Conservation (phyloP, 352 stramenopile genomes). For the Discostella stelligera region DNA sequence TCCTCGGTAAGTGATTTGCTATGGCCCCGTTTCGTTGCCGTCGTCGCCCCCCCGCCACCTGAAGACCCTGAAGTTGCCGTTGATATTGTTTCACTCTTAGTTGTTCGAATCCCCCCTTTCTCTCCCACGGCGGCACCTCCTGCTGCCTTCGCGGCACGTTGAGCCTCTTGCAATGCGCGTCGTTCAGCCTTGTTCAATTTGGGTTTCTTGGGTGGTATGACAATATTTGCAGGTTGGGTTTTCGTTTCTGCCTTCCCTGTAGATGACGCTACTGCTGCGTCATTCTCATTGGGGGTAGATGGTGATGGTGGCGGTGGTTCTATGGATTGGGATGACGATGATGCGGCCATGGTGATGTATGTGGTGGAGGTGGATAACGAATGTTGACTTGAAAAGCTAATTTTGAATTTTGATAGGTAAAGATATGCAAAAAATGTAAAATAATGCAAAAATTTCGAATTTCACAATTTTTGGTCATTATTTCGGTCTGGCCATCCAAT, state of each 20-base stretch:
- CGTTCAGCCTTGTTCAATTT: slow-evolving; percentile 92
- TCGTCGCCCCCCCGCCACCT: slow-evolving; percentile 1
- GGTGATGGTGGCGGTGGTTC: slow-evolving; percentile 25
- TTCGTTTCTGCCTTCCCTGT: slow-evolving; percentile 67
- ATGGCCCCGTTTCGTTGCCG: slow-evolving; percentile 17
- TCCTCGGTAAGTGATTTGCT: slow-evolving; percentile 26
- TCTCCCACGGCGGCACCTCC: neutral
- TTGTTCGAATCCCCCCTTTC: slow-evolving; percentile 23
- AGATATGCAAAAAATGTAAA: too few species aligned
- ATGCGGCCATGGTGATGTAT: too few species aligned
- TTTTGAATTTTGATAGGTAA: too few species aligned
- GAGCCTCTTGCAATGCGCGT: slow-evolving; percentile 88
- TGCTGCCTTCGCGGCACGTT: slow-evolving; percentile 85
- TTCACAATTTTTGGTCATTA: too few species aligned
- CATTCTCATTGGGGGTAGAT: neutral
- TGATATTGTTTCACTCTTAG: slow-evolving; percentile 40
- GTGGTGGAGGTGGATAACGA: too few species aligned
- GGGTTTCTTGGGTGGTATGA: slow-evolving; percentile 80
- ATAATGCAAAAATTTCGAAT: too few species aligned
- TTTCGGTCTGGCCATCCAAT: too few species aligned
- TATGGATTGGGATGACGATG: neutral
- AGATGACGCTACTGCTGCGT: slow-evolving; percentile 7
- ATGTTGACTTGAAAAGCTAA: too few species aligned
- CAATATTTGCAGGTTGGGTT: slow-evolving; percentile 53
- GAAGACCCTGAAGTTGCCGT: slow-evolving; percentile 22